Evolutionary conservation across 768 basidiomycete genomes (phyloP).

Genomic region (Suillus alpinus): DNA sequence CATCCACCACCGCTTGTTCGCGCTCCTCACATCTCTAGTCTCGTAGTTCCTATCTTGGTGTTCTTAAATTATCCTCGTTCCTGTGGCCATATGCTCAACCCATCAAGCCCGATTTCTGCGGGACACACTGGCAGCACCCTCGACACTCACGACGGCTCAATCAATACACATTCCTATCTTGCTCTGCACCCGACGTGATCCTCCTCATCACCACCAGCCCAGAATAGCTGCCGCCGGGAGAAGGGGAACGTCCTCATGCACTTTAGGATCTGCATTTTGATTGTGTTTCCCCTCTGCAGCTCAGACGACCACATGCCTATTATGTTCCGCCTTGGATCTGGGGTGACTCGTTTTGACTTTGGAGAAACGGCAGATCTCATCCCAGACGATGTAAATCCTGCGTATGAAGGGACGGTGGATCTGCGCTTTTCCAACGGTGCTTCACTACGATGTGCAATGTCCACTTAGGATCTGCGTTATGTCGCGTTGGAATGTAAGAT

Average conservation of each 20-base stretch:
- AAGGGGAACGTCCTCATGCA: background rate
- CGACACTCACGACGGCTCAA: background rate
- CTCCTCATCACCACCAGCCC: too few species aligned
- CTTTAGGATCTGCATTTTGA: background rate
- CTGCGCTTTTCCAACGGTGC: background rate
- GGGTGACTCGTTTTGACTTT: background rate
- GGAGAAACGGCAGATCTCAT: background rate
- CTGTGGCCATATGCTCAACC: too few species aligned
- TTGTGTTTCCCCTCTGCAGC: too few species aligned
- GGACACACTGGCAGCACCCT: too few species aligned
- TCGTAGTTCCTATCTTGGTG: too few species aligned
- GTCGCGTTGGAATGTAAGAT: background rate
- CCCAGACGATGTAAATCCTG: background rate
- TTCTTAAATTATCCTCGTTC: too few species aligned
- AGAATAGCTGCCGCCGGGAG: background rate
- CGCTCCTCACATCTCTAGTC: too few species aligned
- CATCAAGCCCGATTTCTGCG: too few species aligned
- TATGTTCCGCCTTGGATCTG: background rate
- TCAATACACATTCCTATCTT: background rate
- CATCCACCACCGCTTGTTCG: too few species aligned
- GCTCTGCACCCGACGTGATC: background rate
- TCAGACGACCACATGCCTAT: too few species aligned
- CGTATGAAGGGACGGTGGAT: background rate
- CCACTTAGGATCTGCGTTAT: background rate
- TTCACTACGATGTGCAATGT: background rate